Evolutionary conservation across 345 rosid species (phyloP).

Genomic region (Eucalyptus pumila): DNA sequence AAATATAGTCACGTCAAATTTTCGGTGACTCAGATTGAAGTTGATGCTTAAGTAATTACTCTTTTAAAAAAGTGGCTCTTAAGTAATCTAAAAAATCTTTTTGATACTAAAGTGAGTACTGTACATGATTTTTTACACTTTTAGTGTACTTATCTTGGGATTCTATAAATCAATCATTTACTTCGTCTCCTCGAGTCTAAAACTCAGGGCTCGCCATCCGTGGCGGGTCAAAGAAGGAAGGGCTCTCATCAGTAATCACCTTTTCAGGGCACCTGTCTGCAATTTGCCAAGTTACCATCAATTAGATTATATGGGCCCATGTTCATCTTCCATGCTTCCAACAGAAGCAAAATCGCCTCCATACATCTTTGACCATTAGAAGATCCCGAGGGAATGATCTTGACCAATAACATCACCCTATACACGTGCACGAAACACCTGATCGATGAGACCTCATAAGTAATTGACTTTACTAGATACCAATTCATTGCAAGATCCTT

Average conservation of each 20-base stretch:
- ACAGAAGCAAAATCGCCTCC: neutral
- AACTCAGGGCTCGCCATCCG: neutral
- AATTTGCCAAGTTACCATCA: neutral
- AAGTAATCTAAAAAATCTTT: too few relatives aligned
- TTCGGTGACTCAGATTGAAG: too few relatives aligned
- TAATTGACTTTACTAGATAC: neutral
- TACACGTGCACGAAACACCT: neutral
- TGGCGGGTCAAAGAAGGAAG: neutral
- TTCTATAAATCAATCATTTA: neutral
- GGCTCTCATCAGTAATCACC: neutral
- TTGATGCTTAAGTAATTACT: too few relatives aligned
- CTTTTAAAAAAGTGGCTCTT: too few relatives aligned
- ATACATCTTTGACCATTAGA: neutral
- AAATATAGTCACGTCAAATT: too few relatives aligned
- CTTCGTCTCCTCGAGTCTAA: neutral
- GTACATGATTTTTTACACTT: too few relatives aligned
- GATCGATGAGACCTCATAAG: neutral
- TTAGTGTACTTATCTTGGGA: neutral
- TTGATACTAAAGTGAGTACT: fast-evolving
- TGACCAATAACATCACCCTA: neutral
- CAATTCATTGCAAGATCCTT: neutral
- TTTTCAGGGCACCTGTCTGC: neutral
- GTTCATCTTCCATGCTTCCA: neutral
- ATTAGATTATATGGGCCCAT: neutral
- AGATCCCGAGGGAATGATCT: neutral